Base-by-base conservation (phyloP, 176 grass and related monocot genomes). In the Oryza nivara region DNA sequence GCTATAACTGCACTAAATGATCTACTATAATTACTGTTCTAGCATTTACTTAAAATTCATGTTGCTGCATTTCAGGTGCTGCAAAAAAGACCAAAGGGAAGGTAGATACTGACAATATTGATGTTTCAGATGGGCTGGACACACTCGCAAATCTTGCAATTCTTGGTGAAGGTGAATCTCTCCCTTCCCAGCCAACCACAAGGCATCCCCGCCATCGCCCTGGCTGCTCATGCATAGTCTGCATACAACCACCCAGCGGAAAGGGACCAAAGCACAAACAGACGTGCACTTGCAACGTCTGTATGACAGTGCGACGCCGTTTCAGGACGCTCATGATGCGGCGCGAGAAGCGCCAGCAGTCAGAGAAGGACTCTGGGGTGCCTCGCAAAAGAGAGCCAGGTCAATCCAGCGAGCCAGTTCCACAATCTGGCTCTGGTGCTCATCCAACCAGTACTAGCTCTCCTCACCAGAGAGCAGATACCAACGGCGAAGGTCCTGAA, bases 241-340 rank as follows among this genome's bases (percentile, higher is more conserved):
- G 97, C 86, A 99, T 99, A 80, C 97, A 99, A 74, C 97, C 97
- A n/a, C 97, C 97, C 22, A 99, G 96, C 43, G 96, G 96, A 68
- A 99, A 99, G 93, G 96, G 96, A 8, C 96, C 96, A 36, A 99
- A 99, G 86, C 97, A 99, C 84, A 99, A 96, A 71, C 89, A 90
- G 71, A 92, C 89, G 0, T 99, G 97, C 86, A 85, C 91, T 58
- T 99, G 97, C 83, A 99, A 99, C 35, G 97, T 99, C 46, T 99
- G 97, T 60, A 91, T 96, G 83, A 99, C 93, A 6, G 97, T 99
- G 17, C 94, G 91, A 20, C 91, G 97, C 15, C 89, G 97, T 38
- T 99, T 99, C 84, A 91, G 86, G 84, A 99, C 97, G 10, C 93
- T 99, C 17, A 99, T 96, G 97, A 84, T 99, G 65, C 89, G 97